Evolutionary conservation across 257 asterid genomes (phyloP), one percentile per base, ranked within the genome.

Genomic region (Leonotis leonurus): DNA sequence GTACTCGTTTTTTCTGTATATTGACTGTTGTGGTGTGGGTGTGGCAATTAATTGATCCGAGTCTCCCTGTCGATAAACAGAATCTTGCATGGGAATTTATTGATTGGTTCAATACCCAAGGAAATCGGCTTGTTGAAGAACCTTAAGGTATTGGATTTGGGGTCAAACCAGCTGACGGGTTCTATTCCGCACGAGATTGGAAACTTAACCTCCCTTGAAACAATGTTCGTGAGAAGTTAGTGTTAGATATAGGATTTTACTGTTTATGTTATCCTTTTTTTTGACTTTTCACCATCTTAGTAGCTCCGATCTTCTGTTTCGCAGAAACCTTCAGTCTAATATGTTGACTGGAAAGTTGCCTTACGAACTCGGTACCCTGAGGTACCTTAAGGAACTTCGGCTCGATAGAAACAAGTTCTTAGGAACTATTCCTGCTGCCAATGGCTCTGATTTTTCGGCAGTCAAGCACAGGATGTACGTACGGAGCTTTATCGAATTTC

Each of bases 171-270:
- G 80, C 81, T 93, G 54, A 69, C 87, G 2, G 99, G 99, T 65
- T 72, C 87, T 18, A 85, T 93, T 75, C 97, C 99, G 58, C 85
- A 75, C 2, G 83, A 87, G 85, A 78, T 93, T 53, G 99, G 96
- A 60, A 80, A 84, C 67, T 68, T 93, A 64, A 52, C 85, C 4
- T 68, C 65, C 75, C 66, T 89, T 48, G 54, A 69, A 73, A 85
- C 77, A 66, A 81, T 93, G 97, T 93, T 56, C 20, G 96, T 83
- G 70, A n/a, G 50, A 41, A 63, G 67, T 49, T 32, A 53, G 61
- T 51, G 41, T 64, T 64, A 1, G 13, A 39, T 18, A 29, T 57
- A 37, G 35, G 67, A 18, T 45, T 70, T 63, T 46, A 3, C 21
- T 46, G 53, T 14, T 46, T 21, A 8, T 2, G 17, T 16, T 10